These are phyloP conservation scores for Seiridium unicorne DNA, from an alignment of 2,329 filamentous ascomycete genomes.

Conservation along the genomic window DNA sequence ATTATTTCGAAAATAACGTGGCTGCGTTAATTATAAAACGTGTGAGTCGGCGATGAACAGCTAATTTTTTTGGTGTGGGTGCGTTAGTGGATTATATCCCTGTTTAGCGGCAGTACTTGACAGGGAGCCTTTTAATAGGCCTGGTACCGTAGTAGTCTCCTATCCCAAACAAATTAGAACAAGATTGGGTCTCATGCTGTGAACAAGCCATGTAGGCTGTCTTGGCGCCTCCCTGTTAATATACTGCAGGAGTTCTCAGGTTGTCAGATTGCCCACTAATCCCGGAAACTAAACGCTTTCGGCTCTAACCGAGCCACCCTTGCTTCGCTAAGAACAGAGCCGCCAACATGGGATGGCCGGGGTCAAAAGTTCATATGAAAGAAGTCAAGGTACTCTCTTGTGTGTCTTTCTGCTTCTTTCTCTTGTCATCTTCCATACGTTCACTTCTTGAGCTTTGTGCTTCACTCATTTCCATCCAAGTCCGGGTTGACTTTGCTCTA, in stretches of 20 bases:
- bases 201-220: background rate
- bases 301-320: background rate
- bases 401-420: background rate
- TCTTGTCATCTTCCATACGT: background rate
- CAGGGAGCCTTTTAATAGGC: too few relatives aligned
- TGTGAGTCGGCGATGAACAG: too few relatives aligned
- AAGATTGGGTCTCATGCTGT: too few relatives aligned
- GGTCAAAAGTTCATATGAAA: background rate
- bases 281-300: background rate
- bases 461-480: constrained; percentile 2
- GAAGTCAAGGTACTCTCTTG: background rate
- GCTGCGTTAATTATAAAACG: too few relatives aligned
- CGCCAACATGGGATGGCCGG: constrained; percentile 2
- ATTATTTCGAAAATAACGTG: too few relatives aligned
- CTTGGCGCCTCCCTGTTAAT: background rate
- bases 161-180: too few relatives aligned
- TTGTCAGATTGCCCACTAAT: background rate
- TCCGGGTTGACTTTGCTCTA: constrained; percentile 5
- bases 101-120: too few relatives aligned
- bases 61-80: too few relatives aligned
- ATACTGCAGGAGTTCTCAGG: background rate
- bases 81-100: too few relatives aligned
- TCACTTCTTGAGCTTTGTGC: background rate
- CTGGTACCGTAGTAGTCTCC: too few relatives aligned
- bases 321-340: constrained; percentile 1